phyloP scores from a whole-genome alignment of 352 stramenopile genomes.

The Globisporangium sylvaticum region DNA sequence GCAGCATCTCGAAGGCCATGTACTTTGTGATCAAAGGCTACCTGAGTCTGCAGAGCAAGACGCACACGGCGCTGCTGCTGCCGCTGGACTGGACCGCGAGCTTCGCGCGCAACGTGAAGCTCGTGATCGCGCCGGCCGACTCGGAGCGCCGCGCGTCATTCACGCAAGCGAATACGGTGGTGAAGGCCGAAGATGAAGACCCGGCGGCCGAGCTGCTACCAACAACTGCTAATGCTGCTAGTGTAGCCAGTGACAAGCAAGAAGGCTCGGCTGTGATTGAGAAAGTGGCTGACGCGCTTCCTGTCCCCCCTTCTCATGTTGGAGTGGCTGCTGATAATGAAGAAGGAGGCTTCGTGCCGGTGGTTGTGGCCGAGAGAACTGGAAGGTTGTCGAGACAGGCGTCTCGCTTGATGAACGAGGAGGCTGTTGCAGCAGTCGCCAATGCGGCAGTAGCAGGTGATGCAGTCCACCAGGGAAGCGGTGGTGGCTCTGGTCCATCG shows the following conservation, averaged over 20 bases:
- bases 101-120: conserved; percentile 2
- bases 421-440: not conserved
- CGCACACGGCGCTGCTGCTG: conserved; percentile 6
- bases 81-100: conserved; percentile 12
- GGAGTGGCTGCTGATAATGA: not conserved
- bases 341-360: not conserved
- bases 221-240: not conserved
- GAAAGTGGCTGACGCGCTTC: not conserved
- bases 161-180: not conserved
- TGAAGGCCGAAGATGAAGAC: not conserved
- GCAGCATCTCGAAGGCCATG: conserved; percentile 61
- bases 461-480: not conserved
- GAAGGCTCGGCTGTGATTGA: not conserved
- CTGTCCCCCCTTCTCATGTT: not conserved
- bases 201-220: not conserved
- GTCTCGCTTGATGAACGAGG: not conserved
- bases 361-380: not conserved
- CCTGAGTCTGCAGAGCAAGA: conserved; percentile 18
- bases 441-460: not conserved
- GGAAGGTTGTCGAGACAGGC: not conserved
- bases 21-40: conserved; percentile 65
- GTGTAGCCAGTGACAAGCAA: not conserved
- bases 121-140: not conserved
- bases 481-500: not conserved
- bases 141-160: not conserved